These are phyloP conservation scores for Cutaneotrichosporon cavernicola DNA, from an alignment of 1,284 basidiomycete genomes.

Conservation along the genomic window DNA sequence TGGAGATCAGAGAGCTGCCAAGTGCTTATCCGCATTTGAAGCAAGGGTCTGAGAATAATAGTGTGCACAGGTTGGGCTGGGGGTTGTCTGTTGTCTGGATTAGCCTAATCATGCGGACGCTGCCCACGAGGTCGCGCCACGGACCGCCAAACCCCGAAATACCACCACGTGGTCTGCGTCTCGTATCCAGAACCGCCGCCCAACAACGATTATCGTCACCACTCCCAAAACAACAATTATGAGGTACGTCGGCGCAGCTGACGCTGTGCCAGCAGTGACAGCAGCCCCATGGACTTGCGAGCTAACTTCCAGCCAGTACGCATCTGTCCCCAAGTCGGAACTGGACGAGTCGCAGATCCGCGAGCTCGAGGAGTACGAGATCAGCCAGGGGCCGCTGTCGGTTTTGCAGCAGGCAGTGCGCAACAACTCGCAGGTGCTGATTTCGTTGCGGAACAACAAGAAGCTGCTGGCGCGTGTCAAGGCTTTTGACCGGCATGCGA, in stretches of 20 bases:
- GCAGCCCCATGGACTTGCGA: too few species aligned
- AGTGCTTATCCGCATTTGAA: too few species aligned
- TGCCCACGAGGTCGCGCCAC: conserved; percentile 2
- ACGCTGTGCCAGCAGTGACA: too few species aligned
- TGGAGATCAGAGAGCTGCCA: too few species aligned
- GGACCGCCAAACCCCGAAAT: conserved; percentile 9
- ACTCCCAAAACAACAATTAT: conserved; percentile 6
- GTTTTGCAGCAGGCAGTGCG: conserved; percentile 97
- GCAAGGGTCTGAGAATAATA: too few species aligned
- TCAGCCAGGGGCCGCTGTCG: conserved; percentile 94
- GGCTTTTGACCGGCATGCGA: conserved; percentile 97
- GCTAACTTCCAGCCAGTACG: conserved; percentile 73
- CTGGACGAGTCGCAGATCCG: conserved; percentile 94
- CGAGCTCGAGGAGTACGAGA: conserved; percentile 94
- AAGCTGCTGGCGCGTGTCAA: conserved; percentile 97
- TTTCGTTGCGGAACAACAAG: conserved; percentile 97
- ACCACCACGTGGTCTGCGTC: conserved; percentile 8
- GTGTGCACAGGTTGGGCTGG: too few species aligned
- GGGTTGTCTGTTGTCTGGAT: not conserved
- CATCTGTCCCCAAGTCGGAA: conserved; percentile 94
- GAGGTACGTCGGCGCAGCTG: conserved; percentile 2
- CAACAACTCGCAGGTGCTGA: conserved; percentile 96
- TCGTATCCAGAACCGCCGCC: not conserved
- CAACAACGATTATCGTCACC: conserved; percentile 8
- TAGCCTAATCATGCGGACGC: not conserved